Percentiles rank a stretch among this genome's conserved stretches.
Conservation (phyloP, 2,329 filamentous ascomycete species). For the Aspergillus vadensis region DNA sequence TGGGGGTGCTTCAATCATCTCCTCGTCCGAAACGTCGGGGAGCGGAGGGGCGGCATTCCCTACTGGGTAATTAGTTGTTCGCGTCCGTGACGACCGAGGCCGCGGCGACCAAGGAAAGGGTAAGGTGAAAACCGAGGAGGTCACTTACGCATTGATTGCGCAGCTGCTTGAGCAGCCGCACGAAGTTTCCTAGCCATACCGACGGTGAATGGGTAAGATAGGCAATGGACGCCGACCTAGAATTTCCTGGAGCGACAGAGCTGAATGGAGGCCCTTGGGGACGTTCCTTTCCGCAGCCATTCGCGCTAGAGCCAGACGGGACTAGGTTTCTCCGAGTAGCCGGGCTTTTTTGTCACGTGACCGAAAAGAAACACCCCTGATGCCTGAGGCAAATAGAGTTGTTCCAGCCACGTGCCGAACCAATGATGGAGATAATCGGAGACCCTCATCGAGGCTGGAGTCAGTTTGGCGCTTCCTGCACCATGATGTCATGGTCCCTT, state of each 20-base stretch:
- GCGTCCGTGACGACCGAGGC: constrained; percentile 9
- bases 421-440: neutral
- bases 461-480: constrained; percentile 4
- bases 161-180: constrained; percentile 50
- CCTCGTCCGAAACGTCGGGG: constrained; percentile 49
- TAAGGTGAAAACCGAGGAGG: neutral
- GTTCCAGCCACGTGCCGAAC: constrained; percentile 1
- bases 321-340: constrained; percentile 3
- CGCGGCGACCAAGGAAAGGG: neutral
- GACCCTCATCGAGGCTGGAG: neutral
- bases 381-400: constrained; percentile 1
- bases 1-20: constrained; percentile 43
- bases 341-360: constrained; percentile 13
- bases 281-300: constrained; percentile 12
- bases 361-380: no score
- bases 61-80: constrained; percentile 29
- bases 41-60: constrained; percentile 45
- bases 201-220: constrained; percentile 11
- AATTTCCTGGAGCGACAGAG: constrained; percentile 6
- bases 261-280: constrained; percentile 13
- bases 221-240: constrained; percentile 10
- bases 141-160: constrained; percentile 48
- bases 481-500: constrained; percentile 14
- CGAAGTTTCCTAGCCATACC: constrained; percentile 49
- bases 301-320: constrained; percentile 14